Percentiles rank a stretch among this genome's conserved stretches.
Evolutionary conservation across 2,329 filamentous ascomycete genomes (phyloP).

Genomic region (Fusarium nygamai): DNA sequence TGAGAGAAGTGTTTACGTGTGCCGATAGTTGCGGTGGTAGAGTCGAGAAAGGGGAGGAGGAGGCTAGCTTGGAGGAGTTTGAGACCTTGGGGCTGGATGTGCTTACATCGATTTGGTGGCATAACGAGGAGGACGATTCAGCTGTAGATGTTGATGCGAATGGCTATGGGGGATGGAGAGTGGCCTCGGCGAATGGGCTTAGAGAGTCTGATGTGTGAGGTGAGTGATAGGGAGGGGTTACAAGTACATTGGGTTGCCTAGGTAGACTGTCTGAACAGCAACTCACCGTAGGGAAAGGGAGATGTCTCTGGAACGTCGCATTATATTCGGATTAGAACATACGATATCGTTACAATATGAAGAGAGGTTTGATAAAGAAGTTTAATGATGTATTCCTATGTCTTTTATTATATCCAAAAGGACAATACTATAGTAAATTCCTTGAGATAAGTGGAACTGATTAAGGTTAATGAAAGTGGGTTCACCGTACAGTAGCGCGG

Average conservation of each 20-base stretch:
- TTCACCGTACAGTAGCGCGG: constrained; percentile 18
- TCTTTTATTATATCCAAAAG: background rate
- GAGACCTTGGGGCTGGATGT: constrained; percentile 7
- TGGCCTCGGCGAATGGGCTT: background rate
- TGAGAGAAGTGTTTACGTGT: constrained; percentile 10
- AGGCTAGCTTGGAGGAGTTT: constrained; percentile 7
- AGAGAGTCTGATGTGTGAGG: background rate
- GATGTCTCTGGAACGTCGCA: background rate
- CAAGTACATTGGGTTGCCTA: background rate
- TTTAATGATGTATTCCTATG: background rate
- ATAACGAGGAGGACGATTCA: constrained; percentile 11
- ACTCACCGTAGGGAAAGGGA: background rate
- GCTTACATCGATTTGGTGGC: constrained; percentile 7
- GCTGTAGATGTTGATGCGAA: constrained; percentile 11
- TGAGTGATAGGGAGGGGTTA: background rate
- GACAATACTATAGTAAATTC: background rate
- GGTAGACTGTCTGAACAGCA: background rate
- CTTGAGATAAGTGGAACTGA: constrained; percentile 12
- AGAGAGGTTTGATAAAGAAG: background rate
- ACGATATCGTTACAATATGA: too few relatives aligned
- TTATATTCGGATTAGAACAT: background rate
- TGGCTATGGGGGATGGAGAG: constrained; percentile 7
- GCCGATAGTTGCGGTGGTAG: background rate
- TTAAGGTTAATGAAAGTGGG: constrained; percentile 26
- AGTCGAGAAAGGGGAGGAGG: background rate